phyloP scores from a whole-genome alignment of 2,329 filamentous ascomycete species.

The Colletotrichum tropicicola region DNA sequence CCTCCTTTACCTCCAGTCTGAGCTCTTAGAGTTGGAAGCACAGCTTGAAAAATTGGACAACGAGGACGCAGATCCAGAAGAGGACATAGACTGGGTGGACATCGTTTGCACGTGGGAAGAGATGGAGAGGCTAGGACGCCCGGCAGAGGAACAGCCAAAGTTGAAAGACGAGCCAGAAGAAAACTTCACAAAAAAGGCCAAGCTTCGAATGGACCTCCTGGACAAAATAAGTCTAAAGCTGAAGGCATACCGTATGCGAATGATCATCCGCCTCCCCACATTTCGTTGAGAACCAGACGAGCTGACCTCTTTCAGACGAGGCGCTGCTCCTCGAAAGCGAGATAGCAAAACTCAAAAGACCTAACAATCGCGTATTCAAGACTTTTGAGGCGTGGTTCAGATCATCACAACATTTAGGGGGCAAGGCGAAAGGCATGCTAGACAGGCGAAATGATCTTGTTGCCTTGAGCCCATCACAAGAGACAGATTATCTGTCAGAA shows the following conservation, averaged over 20 bases:
- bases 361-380: rapidly evolving
- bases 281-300: too few species aligned
- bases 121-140: neutral
- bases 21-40: neutral
- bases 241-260: constrained; percentile 11
- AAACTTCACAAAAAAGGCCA: neutral
- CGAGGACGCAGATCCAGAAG: neutral
- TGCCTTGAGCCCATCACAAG: constrained; percentile 8
- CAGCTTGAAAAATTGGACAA: neutral
- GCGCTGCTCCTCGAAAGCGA: neutral
- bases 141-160: neutral
- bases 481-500: constrained; percentile 17
- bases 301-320: neutral
- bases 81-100: constrained; percentile 14
- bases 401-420: rapidly evolving
- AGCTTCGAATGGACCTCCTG: neutral
- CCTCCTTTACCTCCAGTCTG: constrained; percentile 12
- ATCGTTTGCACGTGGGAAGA: constrained; percentile 5
- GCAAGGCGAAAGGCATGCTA: neutral
- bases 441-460: neutral
- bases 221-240: neutral
- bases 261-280: neutral
- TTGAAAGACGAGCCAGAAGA: neutral
- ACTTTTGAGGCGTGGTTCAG: neutral
- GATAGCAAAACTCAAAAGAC: neutral